phyloP scores from a whole-genome alignment of 192 early-diverging fungal genomes.

The Coemansia sp. region DNA sequence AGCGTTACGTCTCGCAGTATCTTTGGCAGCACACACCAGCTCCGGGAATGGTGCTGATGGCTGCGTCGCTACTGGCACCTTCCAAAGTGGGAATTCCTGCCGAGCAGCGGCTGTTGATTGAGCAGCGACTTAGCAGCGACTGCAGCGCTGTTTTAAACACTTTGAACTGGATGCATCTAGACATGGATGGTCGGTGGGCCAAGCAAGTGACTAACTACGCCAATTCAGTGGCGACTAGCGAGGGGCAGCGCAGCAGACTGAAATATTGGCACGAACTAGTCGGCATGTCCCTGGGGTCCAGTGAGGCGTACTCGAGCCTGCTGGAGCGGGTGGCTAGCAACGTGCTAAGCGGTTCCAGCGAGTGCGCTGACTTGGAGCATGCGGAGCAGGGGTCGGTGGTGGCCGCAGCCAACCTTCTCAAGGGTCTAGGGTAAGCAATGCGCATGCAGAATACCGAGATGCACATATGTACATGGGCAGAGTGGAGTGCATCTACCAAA shows the following conservation, averaged over 20 bases:
- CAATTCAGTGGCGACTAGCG: slow-evolving; percentile 17
- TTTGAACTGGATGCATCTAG: background rate
- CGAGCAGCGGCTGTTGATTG: slow-evolving; percentile 21
- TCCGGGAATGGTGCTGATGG: slow-evolving; percentile 40
- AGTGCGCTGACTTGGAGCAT: slow-evolving; percentile 25
- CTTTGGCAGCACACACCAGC: slow-evolving; percentile 43
- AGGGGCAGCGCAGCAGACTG: slow-evolving; percentile 28
- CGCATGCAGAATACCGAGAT: background rate
- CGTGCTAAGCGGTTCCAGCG: slow-evolving; percentile 16
- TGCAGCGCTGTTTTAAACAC: slow-evolving; percentile 14
- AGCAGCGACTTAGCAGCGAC: slow-evolving; percentile 35
- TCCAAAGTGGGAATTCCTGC: slow-evolving; percentile 24
- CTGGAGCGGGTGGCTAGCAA: slow-evolving; percentile 23
- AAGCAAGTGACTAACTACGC: slow-evolving; percentile 11
- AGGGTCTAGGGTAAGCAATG: slow-evolving; percentile 46
- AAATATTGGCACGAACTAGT: slow-evolving; percentile 28
- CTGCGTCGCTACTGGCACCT: slow-evolving; percentile 37
- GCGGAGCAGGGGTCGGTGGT: slow-evolving; percentile 32
- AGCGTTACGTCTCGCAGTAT: slow-evolving; percentile 13
- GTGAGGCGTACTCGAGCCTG: slow-evolving; percentile 25
- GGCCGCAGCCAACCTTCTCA: slow-evolving; percentile 41
- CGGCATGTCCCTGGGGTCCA: slow-evolving; percentile 22
- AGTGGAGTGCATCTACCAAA: slow-evolving; percentile 1
- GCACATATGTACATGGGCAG: slow-evolving; percentile 1
- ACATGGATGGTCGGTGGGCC: slow-evolving; percentile 26